Base-by-base conservation (phyloP, 2,329 filamentous ascomycete genomes). In the Thelonectria olida region DNA sequence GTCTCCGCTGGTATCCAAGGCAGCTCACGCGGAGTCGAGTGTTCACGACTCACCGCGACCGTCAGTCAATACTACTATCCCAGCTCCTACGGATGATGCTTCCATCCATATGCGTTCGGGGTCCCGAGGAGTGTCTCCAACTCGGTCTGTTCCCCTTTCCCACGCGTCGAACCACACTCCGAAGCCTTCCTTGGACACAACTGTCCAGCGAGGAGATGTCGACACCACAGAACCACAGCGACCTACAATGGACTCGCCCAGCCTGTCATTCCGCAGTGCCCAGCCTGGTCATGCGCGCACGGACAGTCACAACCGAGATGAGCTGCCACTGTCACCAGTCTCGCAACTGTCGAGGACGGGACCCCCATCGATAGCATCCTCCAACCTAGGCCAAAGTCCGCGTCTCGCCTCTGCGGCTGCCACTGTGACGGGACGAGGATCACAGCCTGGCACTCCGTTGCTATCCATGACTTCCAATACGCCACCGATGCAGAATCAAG, bases 281-380 rank as follows among this genome's bases (percentile, higher is more conserved):
- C 51, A 60, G 22, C 19, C 55, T 47, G 49, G 47, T 5, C 65
- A 60, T 23, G 44, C 53, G 17, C 54, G 54, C 13, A 20, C 53
- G 2, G 64, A 65, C 17, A 63, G 58, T 20, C n/a, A 27, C 20
- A 38, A 44, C 45, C 50, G 54, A 52, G 62, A 67, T 15, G 58
- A 62, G 17, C 57, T 70, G 38, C 68, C 69, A 7, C 56, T 63
- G 19, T 72, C 70, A 34, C 69, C 70, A 19, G 59, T 71, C 6
- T 72, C 70, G 15, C 67, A 68, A 17, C n/a, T 54, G 36, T 68
- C 69, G 17, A 71, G 60, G 36, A 66, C 65, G 10, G 64, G 65
- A 3, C 65, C 69, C 2, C 63, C 68, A 17, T 72, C 70, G 7
- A 61, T 71, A 10, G 66, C 68, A 19, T 71, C 70, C n/a, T 66